Evolutionary conservation across 2,329 filamentous ascomycete species (phyloP).

Genomic region (Elsinoe australis): DNA sequence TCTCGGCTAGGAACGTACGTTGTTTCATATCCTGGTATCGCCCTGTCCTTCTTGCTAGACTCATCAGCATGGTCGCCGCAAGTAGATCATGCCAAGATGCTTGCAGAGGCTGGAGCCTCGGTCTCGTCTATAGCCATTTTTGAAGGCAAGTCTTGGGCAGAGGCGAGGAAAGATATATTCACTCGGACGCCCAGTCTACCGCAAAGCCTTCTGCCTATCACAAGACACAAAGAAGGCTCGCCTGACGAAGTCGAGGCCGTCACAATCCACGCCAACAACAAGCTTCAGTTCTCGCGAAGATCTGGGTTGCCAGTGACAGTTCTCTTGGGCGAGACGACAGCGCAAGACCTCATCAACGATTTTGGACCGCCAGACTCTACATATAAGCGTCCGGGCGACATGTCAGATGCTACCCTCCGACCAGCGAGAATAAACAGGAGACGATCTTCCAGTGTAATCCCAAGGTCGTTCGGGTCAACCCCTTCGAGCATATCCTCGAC

Average conservation of each 20-base stretch:
- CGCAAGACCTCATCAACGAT: conserved; percentile 84
- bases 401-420: conserved; percentile 9
- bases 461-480: conserved; percentile 24
- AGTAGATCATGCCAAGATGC: conserved; percentile 74
- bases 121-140: conserved; percentile 88
- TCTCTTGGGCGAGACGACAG: conserved; percentile 73
- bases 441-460: conserved; percentile 19
- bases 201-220: conserved; percentile 60
- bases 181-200: conserved; percentile 65
- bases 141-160: conserved; percentile 81
- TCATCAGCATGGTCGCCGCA: conserved; percentile 65
- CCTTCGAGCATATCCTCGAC: conserved; percentile 34
- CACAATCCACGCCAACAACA: conserved; percentile 68
- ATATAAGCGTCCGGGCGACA: conserved; percentile 43
- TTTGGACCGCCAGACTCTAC: conserved; percentile 90
- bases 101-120: conserved; percentile 69
- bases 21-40: conserved; percentile 87
- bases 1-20: conserved; percentile 68
- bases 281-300: conserved; percentile 68
- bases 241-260: conserved; percentile 83
- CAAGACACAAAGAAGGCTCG: conserved; percentile 67
- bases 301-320: conserved; percentile 62
- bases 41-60: conserved; percentile 80
- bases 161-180: conserved; percentile 69
- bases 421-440: conserved; percentile 13